Evolutionary conservation across 192 early-diverging fungal species (phyloP), one percentile per base, ranked within the genome.

Genomic region (Backusella parvicylindrica): DNA sequence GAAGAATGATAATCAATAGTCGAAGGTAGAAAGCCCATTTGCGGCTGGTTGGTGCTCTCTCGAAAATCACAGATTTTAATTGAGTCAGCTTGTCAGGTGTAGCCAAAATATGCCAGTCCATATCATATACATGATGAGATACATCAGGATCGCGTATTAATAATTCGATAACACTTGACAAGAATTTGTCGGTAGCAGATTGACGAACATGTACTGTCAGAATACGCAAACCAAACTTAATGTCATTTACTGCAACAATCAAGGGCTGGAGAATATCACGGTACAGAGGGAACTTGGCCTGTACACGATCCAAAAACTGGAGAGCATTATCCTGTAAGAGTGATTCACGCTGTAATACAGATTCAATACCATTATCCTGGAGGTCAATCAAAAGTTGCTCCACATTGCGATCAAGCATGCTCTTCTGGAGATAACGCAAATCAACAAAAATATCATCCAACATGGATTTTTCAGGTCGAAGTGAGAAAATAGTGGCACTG

Each of bases 201-300:
- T n/a, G 37, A 28, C 65, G 71, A 2, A 15, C 63, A 41, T 56
- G 43, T 13, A 83, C 75, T 8, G 86, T 75, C 35, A 91, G 71
- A 49, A 92, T 60, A 15, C 90, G 76, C n/a, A 95, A 47, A 38
- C 93, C 94, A 75, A 88, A 91, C 78, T 93, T 91, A 73, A 96
- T 75, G 72, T 94, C 90, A 73, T 91, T 88, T 2, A 96, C 78
- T 12, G 89, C 86, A n/a, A 91, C 78, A 31, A 86, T 77, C 30
- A 93, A 33, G 4, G 93, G 93, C 23, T 92, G 90, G 1, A 92
- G 73, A 60, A 96, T 84, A 83, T 96, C 95, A 21, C 84, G 81
- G 79, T 94, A 96, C 13, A 87, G 74, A 1, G 88, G 87, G 80
- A 92, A 96, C 73, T 93, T 92, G 26, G 80, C 70, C 32, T 87